Evolutionary conservation across 2,329 filamentous ascomycete species (phyloP), one percentile per base, ranked within the genome.

Genomic region (Dothidotthia symphoricarpi): DNA sequence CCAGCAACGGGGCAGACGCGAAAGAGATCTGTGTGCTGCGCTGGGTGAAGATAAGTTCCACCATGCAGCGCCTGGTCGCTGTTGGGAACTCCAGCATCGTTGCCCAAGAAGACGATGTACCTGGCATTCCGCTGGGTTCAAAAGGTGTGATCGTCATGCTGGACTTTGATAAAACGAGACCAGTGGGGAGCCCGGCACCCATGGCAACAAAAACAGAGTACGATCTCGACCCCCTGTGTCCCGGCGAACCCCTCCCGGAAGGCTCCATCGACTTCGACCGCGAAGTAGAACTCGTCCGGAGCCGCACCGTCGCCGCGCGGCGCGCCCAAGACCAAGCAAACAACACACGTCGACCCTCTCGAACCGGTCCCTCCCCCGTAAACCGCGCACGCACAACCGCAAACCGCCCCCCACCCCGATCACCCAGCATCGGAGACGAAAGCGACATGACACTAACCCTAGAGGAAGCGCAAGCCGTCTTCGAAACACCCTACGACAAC

Each of bases 401-500:
- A 4, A 53, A 49, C 16, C 53, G 50, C 14, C 49, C 53, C 13
- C 43, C 44, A 15, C 49, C 49, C 3, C 19, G 19, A 22, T 22
- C 19, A 22, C 41, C 46, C 3, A 44, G 49, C 22, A 54, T 61
- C 24, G 64, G 68, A 19, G 58, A 61, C 6, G 58, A 62, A 27
- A 22, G 9, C 9, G 19, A 22, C 19, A 22, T 22, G 19, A 5
- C 5, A 5, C 32, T 67, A 36, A 65, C 59, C 2, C 47, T 42
- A 7, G 59, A 66, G 43, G 59, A 67, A 45, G 64, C 55, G 16
- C 61, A 64, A 34, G 63, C 63, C 13, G 53, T 59, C 8, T 67
- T 69, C 11, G 67, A 69, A 45, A 61, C 55, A 17, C 67, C 67
- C 3, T 69, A 69, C 34, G 62, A 67, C 27, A 64, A 69, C 24